phyloP scores from a whole-genome alignment of 768 basidiomycete species.

The Stropharia rugosoannulata region DNA sequence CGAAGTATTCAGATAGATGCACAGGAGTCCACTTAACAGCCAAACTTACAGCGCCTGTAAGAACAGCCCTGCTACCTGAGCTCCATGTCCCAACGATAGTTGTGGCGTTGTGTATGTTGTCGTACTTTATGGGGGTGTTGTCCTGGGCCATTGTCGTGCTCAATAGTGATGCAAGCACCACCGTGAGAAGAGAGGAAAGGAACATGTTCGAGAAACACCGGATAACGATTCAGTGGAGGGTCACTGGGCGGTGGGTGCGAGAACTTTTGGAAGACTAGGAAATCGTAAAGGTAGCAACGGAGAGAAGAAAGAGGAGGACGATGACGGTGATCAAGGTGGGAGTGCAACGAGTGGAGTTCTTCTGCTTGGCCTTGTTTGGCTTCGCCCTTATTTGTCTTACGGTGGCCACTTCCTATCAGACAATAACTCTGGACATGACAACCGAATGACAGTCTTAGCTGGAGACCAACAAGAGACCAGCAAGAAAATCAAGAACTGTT shows the following conservation, averaged over 20 bases:
- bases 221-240: neutral
- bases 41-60: constrained; percentile 77
- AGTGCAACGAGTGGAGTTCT: constrained; percentile 27
- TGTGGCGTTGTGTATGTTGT: constrained; percentile 63
- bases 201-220: constrained; percentile 34
- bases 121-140: constrained; percentile 31
- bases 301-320: constrained; percentile 19
- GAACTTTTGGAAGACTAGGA: constrained; percentile 6
- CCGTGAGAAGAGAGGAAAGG: constrained; percentile 34
- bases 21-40: neutral
- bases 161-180: constrained; percentile 38
- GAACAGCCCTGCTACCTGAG: constrained; percentile 71
- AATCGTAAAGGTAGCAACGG: constrained; percentile 9
- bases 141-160: constrained; percentile 32
- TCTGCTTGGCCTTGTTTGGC: constrained; percentile 5
- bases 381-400: constrained; percentile 29
- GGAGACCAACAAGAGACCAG: no score
- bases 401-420: constrained; percentile 13
- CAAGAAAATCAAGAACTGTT: no score
- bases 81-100: constrained; percentile 81
- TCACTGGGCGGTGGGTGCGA: neutral
- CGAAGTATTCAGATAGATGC: constrained; percentile 1
- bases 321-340: constrained; percentile 25
- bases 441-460: no score
- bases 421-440: neutral